Base-by-base conservation (phyloP, 1,284 basidiomycete genomes). In the Ustilago curta region DNA sequence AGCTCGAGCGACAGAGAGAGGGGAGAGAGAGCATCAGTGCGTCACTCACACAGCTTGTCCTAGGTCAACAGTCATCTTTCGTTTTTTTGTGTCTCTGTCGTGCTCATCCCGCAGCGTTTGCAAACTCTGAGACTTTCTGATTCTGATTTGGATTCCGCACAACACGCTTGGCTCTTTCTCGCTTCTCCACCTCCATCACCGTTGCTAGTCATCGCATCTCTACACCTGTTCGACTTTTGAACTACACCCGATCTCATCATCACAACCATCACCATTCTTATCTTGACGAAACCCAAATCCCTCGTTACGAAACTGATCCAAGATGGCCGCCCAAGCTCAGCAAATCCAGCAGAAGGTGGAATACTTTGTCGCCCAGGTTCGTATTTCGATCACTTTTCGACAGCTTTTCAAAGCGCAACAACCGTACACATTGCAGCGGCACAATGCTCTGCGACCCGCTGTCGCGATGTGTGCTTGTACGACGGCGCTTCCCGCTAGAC, bases 301-400 rank as follows among this genome's bases (percentile, higher is more conserved):
- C 32, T 43, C 54, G 32, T 25, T 27, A 42, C 25, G 31, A 37
- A 37, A 23, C 6, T 2, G 19, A 32, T 27, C 14, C 53, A 81
- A 67, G 39, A 81, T 82, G 79, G 77, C 80, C 53, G 79, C 80
- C 53, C 80, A 82, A 64, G 49, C 61, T 53, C 79, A 82, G 66
- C 77, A 78, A 49, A 5, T 83, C 54, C 83, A 83, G 64, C 79
- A 82, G 64, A 83, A 83, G 76, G 70, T 71, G 27, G 81, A 84
- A 61, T 79, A 79, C 77, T 84, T 82, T 61, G 71, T 84, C 74
- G 59, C 73, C 47, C 83, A 84, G 80, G 82, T 84, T 62, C 43
- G 82, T 79, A 37, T 61, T 39, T 9, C 23, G n/a, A 25, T 18
- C 19, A 4, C 12, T 37, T 12, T 2, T 9, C 4, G 21, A 19